A percentile compares a stretch with the other conserved stretches of the same genome.
These are phyloP conservation scores for Colletotrichum sp. DNA, from an alignment of 2,329 filamentous ascomycete genomes.

Conservation along the genomic window DNA sequence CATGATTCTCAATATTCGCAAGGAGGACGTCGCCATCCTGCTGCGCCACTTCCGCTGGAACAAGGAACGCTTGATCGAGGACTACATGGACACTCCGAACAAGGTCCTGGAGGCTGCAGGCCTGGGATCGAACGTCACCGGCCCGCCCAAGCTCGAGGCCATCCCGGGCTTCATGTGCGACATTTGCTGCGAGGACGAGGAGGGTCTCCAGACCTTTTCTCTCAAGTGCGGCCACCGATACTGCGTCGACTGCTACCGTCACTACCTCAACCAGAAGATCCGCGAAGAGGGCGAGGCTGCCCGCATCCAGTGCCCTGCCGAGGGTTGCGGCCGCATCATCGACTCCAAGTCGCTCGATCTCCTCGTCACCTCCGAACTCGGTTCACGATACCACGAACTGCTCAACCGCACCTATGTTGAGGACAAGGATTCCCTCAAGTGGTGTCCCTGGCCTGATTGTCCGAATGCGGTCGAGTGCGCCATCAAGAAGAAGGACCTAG, in stretches of 20 bases:
- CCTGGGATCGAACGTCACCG: slow-evolving; percentile 67
- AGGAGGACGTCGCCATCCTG: slow-evolving; percentile 89
- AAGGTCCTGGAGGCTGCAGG: slow-evolving; percentile 85
- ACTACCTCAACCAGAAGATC: slow-evolving; percentile 93
- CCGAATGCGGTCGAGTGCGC: slow-evolving; percentile 88
- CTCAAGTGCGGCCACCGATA: slow-evolving; percentile 96
- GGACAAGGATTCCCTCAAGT: slow-evolving; percentile 93
- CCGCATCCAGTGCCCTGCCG: slow-evolving; percentile 89
- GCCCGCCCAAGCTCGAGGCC: slow-evolving; percentile 70
- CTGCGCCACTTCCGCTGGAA: slow-evolving; percentile 93
- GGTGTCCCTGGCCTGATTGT: slow-evolving; percentile 98
- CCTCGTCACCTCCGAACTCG: slow-evolving; percentile 64
- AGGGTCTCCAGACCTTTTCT: slow-evolving; percentile 80
- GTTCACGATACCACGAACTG: slow-evolving; percentile 76
- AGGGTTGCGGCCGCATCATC: slow-evolving; percentile 86
- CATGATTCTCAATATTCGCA: slow-evolving; percentile 85
- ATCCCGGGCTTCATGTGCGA: slow-evolving; percentile 85
- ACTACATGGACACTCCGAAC: slow-evolving; percentile 90
- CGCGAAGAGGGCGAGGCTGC: slow-evolving; percentile 94
- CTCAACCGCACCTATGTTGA: slow-evolving; percentile 96
- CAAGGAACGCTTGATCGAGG: slow-evolving; percentile 91
- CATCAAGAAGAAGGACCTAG: slow-evolving; percentile 86
- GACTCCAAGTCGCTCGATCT: slow-evolving; percentile 88
- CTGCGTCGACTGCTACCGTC: slow-evolving; percentile 89
- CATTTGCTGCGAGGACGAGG: slow-evolving; percentile 92